Conservation (phyloP, 2,329 filamentous ascomycete genomes). For the Hortaea werneckii region DNA sequence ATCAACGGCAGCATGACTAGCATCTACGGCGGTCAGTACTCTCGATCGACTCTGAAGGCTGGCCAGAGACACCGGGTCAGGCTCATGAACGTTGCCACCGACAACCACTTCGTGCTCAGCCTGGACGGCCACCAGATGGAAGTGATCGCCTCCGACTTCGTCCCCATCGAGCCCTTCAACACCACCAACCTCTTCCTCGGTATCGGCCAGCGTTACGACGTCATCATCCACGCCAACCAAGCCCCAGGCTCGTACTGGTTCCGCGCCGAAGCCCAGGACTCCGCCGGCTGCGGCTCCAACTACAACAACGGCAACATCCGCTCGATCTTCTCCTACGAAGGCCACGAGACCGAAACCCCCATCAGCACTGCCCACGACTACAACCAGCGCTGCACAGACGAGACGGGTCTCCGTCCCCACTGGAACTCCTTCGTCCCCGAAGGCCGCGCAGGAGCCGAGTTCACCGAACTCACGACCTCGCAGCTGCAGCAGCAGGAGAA, state of each 20-base stretch:
- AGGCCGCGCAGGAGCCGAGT: slow-evolving; percentile 16
- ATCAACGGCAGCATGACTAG: slow-evolving; percentile 31
- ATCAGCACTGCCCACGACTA: slow-evolving; percentile 22
- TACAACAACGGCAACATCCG: slow-evolving; percentile 22
- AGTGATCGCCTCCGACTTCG: slow-evolving; percentile 29
- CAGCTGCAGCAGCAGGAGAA: slow-evolving; percentile 20
- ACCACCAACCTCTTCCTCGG: slow-evolving; percentile 23
- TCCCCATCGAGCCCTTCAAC: slow-evolving; percentile 25
- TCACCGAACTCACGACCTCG: slow-evolving; percentile 18
- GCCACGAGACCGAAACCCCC: slow-evolving; percentile 20
- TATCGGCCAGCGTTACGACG: slow-evolving; percentile 33
- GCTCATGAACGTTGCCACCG: slow-evolving; percentile 37
- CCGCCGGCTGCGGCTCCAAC: slow-evolving; percentile 23
- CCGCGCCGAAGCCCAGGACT: slow-evolving; percentile 21
- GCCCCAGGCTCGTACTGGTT: slow-evolving; percentile 27
- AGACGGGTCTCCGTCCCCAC: slow-evolving; percentile 29
- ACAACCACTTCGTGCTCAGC: slow-evolving; percentile 33
- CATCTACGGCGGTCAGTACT: slow-evolving; percentile 21
- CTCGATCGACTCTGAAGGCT: slow-evolving; percentile 23
- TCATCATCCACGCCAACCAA: slow-evolving; percentile 30
- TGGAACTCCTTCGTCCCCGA: slow-evolving; percentile 27
- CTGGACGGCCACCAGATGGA: slow-evolving; percentile 26
- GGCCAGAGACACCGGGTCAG: slow-evolving; percentile 35
- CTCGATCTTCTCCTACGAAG: slow-evolving; percentile 32
- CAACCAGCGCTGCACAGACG: slow-evolving; percentile 32